Conservation (phyloP, 192 early-diverging fungal species). For the Linnemannia zychae region DNA sequence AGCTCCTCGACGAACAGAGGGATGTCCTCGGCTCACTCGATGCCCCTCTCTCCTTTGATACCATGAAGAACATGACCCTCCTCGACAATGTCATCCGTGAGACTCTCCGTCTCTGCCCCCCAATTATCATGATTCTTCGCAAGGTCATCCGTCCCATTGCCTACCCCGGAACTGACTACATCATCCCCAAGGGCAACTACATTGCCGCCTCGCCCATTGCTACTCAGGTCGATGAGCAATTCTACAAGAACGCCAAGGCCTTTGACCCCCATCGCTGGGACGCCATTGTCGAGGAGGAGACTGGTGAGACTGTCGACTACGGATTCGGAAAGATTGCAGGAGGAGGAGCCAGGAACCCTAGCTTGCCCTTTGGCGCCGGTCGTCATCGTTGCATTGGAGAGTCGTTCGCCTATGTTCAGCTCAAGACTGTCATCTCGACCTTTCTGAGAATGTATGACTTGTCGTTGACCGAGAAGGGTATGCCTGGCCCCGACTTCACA, state of each 20-base stretch:
- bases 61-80: slow-evolving; percentile 78
- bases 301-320: slow-evolving; percentile 75
- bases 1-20: slow-evolving; percentile 82
- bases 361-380: slow-evolving; percentile 96
- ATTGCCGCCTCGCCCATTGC: slow-evolving; percentile 87
- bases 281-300: slow-evolving; percentile 68
- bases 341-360: slow-evolving; percentile 79
- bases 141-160: slow-evolving; percentile 83
- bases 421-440: slow-evolving; percentile 92
- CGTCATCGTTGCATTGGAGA: slow-evolving; percentile 99
- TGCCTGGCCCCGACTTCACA: slow-evolving; percentile 91
- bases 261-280: slow-evolving; percentile 90
- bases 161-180: slow-evolving; percentile 81
- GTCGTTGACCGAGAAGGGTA: slow-evolving; percentile 73
- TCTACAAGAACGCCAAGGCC: slow-evolving; percentile 83
- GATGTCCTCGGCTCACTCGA: slow-evolving; percentile 67
- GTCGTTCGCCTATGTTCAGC: slow-evolving; percentile 94
- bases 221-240: slow-evolving; percentile 81
- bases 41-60: slow-evolving; percentile 75
- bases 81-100: slow-evolving; percentile 92
- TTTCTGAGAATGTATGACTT: slow-evolving; percentile 87
- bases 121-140: slow-evolving; percentile 94
- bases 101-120: slow-evolving; percentile 93
- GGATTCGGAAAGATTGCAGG: slow-evolving; percentile 79
- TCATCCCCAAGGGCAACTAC: slow-evolving; percentile 93